Base-by-base conservation (phyloP, 768 basidiomycete species). In the Nidularia pulvinata region DNA sequence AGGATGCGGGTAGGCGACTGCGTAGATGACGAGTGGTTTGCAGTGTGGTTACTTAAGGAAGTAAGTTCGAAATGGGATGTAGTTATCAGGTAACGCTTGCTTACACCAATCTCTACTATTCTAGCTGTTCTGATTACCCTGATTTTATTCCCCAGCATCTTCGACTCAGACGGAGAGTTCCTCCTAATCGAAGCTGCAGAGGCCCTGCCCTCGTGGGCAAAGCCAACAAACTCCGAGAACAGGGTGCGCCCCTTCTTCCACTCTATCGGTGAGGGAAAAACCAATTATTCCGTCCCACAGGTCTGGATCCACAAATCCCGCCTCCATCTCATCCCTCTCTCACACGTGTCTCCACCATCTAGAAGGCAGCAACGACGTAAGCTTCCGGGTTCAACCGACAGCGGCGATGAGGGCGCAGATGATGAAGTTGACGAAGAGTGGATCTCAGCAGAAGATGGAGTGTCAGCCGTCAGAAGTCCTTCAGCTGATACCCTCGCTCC, bases 11-110 rank as follows among this genome's bases (percentile, higher is more conserved):
- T 98, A 22, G 96, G 97, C 2, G 97, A 99, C 70, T 91, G 86
- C 50, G 82, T 98, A n/a, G 95, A 99, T 68, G 97, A 99, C 62
- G 97, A 99, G 70, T 99, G 97, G 97, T 88, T 87, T 65, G 79
- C 83, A 11, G 94, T 98, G 14, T 98, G 93, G 92, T 74, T 98
- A 46, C 72, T 98, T 54, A 81, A 78, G 60, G 82, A 92, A 68
- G 76, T 96, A 53, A 89, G 86, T 56, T 71, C 77, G 39, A 84
- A 83, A 56, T 95, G 89, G 89, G 89, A 94, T 58, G 68, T 95
- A 36, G 84, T 81, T 7, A 83, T 93, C 52, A 87, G 89, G 94
- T 95, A 59, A 80, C 65, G 32, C 33, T 33, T 50, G 50, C 25
- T 7, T 33, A 39, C 7, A 39, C 37, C n/a, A 39, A 39, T n/a